Percentiles rank a stretch among this genome's conserved stretches.
phyloP scores from a whole-genome alignment of 371 early-diverging fungal species.

The Mucor lusitanicus region DNA sequence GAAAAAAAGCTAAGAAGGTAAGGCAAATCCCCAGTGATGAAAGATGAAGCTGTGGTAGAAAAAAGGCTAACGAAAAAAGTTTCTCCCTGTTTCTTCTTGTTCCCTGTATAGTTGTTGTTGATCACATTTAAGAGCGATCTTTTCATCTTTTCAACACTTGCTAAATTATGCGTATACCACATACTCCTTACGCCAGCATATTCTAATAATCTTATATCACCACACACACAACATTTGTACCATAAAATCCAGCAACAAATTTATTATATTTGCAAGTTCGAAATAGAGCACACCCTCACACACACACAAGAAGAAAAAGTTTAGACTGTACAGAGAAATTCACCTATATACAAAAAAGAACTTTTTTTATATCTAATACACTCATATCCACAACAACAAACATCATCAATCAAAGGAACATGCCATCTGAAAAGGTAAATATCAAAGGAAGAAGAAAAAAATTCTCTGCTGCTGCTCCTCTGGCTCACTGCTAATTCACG shows the following conservation, averaged over 20 bases:
- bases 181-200: neutral
- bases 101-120: neutral
- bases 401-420: slow-evolving; percentile 1
- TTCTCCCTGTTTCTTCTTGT: slow-evolving; percentile 4
- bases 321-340: slow-evolving; percentile 11
- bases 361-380: slow-evolving; percentile 1
- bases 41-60: neutral
- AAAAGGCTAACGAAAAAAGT: neutral
- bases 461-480: neutral
- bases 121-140: neutral
- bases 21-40: neutral
- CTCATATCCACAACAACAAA: neutral
- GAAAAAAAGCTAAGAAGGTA: neutral
- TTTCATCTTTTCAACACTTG: neutral
- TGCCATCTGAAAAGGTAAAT: slow-evolving; percentile 27
- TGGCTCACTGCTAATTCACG: neutral
- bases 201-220: neutral
- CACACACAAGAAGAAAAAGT: slow-evolving; percentile 4
- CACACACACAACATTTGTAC: slow-evolving; percentile 1
- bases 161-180: slow-evolving; percentile 22
- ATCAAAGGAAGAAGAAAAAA: neutral
- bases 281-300: neutral
- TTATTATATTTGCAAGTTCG: neutral
- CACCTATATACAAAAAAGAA: slow-evolving; percentile 3
- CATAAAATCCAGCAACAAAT: slow-evolving; percentile 9